Evolutionary conservation across 2,329 filamentous ascomycete genomes (phyloP), one percentile per base, ranked within the genome.

Genomic region (Dactylellina cionopaga): DNA sequence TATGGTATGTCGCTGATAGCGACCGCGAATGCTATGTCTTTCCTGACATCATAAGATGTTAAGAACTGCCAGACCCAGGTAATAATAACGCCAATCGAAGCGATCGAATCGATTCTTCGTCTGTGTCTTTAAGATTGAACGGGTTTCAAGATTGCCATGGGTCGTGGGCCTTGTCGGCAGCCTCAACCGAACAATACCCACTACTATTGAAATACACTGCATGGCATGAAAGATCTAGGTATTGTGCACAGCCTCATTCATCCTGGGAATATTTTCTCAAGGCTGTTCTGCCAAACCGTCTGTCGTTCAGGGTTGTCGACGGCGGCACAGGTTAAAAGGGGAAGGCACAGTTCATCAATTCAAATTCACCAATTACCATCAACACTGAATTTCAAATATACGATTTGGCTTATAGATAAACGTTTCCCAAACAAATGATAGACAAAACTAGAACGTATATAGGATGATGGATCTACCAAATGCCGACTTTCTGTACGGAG

Each of bases 61-160:
- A n/a, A n/a, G n/a, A n/a, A n/a, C n/a, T n/a, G n/a, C n/a, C n/a
- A n/a, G n/a, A n/a, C n/a, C n/a, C n/a, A n/a, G n/a, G n/a, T n/a
- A n/a, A n/a, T n/a, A n/a, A n/a, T n/a, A n/a, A n/a, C n/a, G n/a
- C n/a, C 19, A 54, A 54, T 39, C 9, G 29, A 37, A 37, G 24
- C 49, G n/a, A 54, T 31, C 49, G 15, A 35, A 54, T 51, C 25
- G 49, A 10, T 19, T n/a, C 22, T 25, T 24, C 9, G 33, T 29
- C 9, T 13, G 24, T 25, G 2, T 27, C 25, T 9, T 24, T 65
- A 66, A 66, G 62, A 66, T 66, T 66, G 62, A 51, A 24, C 35
- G 25, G 31, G 62, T 66, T 66, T 66, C 62, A 66, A 44, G 58
- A 46, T 13, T 17, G 24, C 29, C 49, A 65, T 65, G 60, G 59